Percentiles rank a stretch among this genome's conserved stretches.
Conservation (phyloP, 1,284 basidiomycete genomes). For the Malassezia arunalokei region DNA sequence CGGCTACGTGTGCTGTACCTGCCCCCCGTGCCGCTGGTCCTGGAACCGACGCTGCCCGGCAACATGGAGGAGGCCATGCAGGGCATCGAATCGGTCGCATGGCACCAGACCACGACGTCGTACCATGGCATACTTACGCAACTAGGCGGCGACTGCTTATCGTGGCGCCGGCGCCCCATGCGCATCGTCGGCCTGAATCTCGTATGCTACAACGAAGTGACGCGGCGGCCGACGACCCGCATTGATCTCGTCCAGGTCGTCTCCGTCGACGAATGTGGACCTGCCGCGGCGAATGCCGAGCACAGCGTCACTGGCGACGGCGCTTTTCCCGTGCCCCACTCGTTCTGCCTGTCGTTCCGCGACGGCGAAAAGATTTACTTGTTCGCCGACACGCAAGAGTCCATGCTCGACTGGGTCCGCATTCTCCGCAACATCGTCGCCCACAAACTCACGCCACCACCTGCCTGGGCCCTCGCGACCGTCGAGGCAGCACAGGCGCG, state of each 20-base stretch:
- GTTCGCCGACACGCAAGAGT: conserved; percentile 78
- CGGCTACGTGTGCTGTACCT: conserved; percentile 58
- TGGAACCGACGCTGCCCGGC: conserved; percentile 66
- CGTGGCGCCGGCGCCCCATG: conserved; percentile 75
- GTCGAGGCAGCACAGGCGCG: not conserved
- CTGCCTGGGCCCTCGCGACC: conserved; percentile 34
- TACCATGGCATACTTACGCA: conserved; percentile 80
- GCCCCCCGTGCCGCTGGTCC: conserved; percentile 71
- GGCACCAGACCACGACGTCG: conserved; percentile 75
- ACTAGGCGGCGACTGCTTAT: conserved; percentile 79
- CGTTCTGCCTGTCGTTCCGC: conserved; percentile 72
- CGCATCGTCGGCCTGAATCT: conserved; percentile 74
- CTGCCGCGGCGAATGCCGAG: not conserved
- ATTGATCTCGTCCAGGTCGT: conserved; percentile 80
- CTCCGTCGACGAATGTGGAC: conserved; percentile 62
- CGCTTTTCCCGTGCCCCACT: conserved; percentile 55
- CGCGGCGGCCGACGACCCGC: conserved; percentile 73
- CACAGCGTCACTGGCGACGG: conserved; percentile 45
- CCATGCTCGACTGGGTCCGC: conserved; percentile 72
- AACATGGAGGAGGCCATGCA: conserved; percentile 80
- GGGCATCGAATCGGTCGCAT: conserved; percentile 73
- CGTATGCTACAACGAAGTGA: conserved; percentile 85
- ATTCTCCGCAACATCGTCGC: conserved; percentile 25
- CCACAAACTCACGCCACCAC: conserved; percentile 26
- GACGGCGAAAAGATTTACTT: conserved; percentile 71